Conservation (phyloP, 768 basidiomycete species). For the Pleurotus ostreatus region DNA sequence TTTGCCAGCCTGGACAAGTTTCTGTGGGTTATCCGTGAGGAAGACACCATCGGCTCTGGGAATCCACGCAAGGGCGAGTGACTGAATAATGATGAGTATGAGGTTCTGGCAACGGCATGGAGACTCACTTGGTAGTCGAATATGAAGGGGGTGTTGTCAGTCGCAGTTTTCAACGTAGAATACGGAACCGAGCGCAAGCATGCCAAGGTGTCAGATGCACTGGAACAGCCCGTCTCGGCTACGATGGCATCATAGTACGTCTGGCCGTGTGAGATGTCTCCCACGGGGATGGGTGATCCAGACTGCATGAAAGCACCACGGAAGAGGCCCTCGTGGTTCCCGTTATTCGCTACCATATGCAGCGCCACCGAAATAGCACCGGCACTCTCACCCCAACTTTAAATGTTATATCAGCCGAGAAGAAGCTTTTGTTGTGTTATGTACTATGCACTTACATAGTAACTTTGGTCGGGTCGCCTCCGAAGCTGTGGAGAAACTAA, state of each 20-base stretch:
- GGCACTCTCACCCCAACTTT: slow-evolving; percentile 37
- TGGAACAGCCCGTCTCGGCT: slow-evolving; percentile 22
- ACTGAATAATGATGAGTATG: too few species aligned
- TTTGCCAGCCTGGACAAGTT: slow-evolving; percentile 36
- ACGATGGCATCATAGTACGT: slow-evolving; percentile 41
- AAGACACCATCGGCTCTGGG: slow-evolving; percentile 49
- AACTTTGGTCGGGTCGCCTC: slow-evolving; percentile 60
- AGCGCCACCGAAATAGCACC: slow-evolving; percentile 52
- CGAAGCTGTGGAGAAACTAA: slow-evolving; percentile 32
- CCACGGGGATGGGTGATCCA: slow-evolving; percentile 40
- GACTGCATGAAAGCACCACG: slow-evolving; percentile 49
- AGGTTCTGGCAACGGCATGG: not conserved
- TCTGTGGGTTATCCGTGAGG: slow-evolving; percentile 38
- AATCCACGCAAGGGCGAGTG: slow-evolving; percentile 33
- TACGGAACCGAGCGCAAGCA: slow-evolving; percentile 37
- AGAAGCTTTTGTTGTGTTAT: too few species aligned
- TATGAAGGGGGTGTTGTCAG: slow-evolving; percentile 34
- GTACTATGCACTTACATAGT: slow-evolving; percentile 38
- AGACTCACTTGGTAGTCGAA: slow-evolving; percentile 33
- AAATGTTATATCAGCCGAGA: not conserved
- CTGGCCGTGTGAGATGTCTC: slow-evolving; percentile 39
- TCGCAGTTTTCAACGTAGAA: slow-evolving; percentile 30
- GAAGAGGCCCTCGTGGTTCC: slow-evolving; percentile 42
- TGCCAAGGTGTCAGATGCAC: slow-evolving; percentile 32
- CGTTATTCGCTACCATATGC: slow-evolving; percentile 46